phyloP scores from a whole-genome alignment of 1,284 basidiomycete genomes.

The Macrocystidia cucumis region DNA sequence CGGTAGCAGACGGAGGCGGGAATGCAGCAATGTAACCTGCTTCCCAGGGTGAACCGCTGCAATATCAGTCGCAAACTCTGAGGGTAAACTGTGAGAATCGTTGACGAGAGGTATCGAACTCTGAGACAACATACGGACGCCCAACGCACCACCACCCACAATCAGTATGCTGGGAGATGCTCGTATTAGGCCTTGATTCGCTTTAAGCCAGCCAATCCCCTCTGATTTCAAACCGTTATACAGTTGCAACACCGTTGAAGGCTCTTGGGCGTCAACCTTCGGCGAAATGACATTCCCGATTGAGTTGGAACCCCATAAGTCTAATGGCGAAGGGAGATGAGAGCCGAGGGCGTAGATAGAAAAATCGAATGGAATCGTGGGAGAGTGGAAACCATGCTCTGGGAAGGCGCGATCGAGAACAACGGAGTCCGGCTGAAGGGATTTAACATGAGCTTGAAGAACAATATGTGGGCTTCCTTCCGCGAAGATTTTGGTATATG shows the following conservation, averaged over 20 bases:
- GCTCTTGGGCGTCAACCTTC: constrained; percentile 6
- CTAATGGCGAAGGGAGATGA: constrained; percentile 45
- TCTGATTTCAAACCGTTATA: constrained; percentile 41
- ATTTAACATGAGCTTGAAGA: constrained; percentile 31
- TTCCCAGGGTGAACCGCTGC: constrained; percentile 51
- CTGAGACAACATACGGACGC: constrained; percentile 40
- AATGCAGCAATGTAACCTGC: constrained; percentile 62
- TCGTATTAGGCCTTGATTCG: constrained; percentile 36
- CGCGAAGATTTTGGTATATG: constrained; percentile 40
- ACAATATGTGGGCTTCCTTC: constrained; percentile 16
- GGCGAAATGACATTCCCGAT: constrained; percentile 4
- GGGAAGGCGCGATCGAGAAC: constrained; percentile 40
- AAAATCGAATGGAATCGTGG: constrained; percentile 38
- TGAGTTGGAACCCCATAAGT: constrained; percentile 36
- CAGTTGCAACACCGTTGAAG: constrained; percentile 4
- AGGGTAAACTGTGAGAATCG: too few species aligned
- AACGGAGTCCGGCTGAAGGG: constrained; percentile 34
- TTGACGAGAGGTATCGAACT: too few species aligned
- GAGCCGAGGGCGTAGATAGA: constrained; percentile 53
- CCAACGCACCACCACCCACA: constrained; percentile 56
- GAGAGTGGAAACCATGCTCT: constrained; percentile 28
- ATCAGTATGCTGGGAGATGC: constrained; percentile 39
- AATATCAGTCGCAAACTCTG: constrained; percentile 67
- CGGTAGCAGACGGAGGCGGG: constrained; percentile 50
- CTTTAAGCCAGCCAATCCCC: constrained; percentile 38